Evolutionary conservation across 768 basidiomycete genomes (phyloP), one percentile per base, ranked within the genome.

Genomic region (Russula sp.): DNA sequence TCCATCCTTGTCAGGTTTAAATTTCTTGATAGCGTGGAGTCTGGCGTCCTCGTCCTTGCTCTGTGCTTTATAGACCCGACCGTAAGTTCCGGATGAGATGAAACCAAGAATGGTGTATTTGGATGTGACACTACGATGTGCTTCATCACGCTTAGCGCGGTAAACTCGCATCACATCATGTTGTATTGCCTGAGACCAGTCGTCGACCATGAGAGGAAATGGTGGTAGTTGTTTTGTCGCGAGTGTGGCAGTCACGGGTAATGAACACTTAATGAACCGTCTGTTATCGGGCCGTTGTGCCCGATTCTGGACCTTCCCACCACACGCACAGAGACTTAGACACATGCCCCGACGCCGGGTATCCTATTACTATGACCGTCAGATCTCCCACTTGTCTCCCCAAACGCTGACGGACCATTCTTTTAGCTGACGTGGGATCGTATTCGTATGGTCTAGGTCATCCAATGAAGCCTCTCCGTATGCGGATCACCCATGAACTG

Each of bases 1-100:
- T 22, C 96, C 96, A 76, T 99, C 97, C 74, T 98, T 98, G 80
- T 99, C 97, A 0, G 96, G 97, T 71, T 99, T 99, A 79, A 98
- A 98, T 74, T 98, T 99, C 79, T 99, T 99, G 77, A 99, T 98
- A 7, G 97, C 97, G 67, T 94, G 88, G 50, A 96, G 80, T 65
- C 76, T 78, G 2, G 79, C 83, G 45, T 87, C 85, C 3, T 83
- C 80, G 13, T 86, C 88, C 49, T 82, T 77, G 69, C 87, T 88
- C 70, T 86, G 83, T 0, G 95, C 97, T 73, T 98, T 98, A 83
- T 98, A 99, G 2, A 98, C 97, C n/a, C 95, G 81, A 1, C 97
- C 97, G 70, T 98, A 98, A 0, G 96, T 98, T 20, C 97, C 97
- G 8, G 93, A 96, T 2, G 97, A 98, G 65, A 99, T 96, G 77